phyloP scores from a whole-genome alignment of 495 filamentous ascomycete genomes.

The Neurospora sublineolata region DNA sequence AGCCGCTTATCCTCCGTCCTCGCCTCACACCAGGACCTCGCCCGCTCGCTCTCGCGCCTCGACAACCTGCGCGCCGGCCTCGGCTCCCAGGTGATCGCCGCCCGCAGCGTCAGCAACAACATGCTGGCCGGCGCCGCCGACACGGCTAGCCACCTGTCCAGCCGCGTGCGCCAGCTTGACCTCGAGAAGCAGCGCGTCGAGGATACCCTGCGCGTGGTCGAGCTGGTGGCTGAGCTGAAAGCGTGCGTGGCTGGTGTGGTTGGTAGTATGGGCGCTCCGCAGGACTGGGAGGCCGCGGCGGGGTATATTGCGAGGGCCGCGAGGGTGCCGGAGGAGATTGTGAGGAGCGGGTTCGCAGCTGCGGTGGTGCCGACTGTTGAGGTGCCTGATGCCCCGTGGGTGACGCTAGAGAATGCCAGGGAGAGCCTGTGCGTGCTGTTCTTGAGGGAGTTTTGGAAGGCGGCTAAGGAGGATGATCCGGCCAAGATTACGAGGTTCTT shows the following conservation, averaged over 20 bases:
- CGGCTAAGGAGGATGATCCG: conserved; percentile 71
- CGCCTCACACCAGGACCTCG: conserved; percentile 69
- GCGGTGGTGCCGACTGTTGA: conserved; percentile 91
- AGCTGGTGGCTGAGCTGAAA: conserved; percentile 93
- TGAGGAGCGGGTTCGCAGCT: conserved; percentile 78
- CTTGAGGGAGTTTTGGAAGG: conserved; percentile 88
- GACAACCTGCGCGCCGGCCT: conserved; percentile 83
- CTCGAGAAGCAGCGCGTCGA: conserved; percentile 83
- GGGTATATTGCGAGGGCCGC: conserved; percentile 74
- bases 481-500: conserved; percentile 90
- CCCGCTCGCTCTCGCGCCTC: conserved; percentile 71
- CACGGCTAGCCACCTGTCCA: conserved; percentile 78
- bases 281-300: conserved; percentile 97
- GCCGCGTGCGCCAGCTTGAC: conserved; percentile 75
- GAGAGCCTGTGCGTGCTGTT: conserved; percentile 84
- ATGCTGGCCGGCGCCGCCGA: conserved; percentile 76
- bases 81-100: conserved; percentile 75
- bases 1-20: conserved; percentile 63
- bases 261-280: conserved; percentile 91
- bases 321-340: conserved; percentile 65
- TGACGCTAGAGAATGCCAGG: conserved; percentile 76
- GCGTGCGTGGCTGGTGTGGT: conserved; percentile 90
- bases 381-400: conserved; percentile 78
- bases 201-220: conserved; percentile 81
- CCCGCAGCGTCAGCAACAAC: conserved; percentile 70